These are phyloP conservation scores for Suillus ampliporus DNA, from an alignment of 768 basidiomycete genomes.

Conservation along the genomic window DNA sequence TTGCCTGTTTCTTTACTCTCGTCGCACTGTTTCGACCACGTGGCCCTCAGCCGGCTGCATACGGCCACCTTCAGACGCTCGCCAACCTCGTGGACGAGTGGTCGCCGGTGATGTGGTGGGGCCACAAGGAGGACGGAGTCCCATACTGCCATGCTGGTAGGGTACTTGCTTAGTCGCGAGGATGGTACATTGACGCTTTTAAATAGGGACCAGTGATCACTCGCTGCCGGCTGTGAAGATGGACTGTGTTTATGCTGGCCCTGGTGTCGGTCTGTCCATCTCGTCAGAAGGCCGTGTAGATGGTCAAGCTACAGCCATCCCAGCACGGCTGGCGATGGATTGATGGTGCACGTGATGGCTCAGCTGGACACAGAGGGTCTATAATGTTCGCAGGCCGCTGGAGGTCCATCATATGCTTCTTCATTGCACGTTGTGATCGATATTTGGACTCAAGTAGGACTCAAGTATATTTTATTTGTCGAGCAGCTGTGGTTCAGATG, in stretches of 20 bases:
- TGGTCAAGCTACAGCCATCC: too few species aligned
- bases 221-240: slow-evolving; percentile 27
- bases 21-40: slow-evolving; percentile 17
- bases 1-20: slow-evolving; percentile 24
- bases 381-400: too few species aligned
- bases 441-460: too few species aligned
- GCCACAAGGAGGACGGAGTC: slow-evolving; percentile 23
- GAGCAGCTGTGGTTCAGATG: too few species aligned
- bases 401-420: too few species aligned
- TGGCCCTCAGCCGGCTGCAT: slow-evolving; percentile 37
- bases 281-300: too few species aligned
- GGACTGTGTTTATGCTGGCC: slow-evolving; percentile 24
- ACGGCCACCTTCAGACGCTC: slow-evolving; percentile 40
- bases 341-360: too few species aligned
- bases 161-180: background rate
- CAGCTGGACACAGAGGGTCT: too few species aligned
- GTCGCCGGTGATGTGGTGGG: slow-evolving; percentile 40
- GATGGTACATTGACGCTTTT: background rate
- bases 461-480: too few species aligned
- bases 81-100: slow-evolving; percentile 43
- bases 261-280: background rate
- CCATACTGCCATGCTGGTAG: slow-evolving; percentile 26
- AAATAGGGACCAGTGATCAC: slow-evolving; percentile 29
- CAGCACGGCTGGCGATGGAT: too few species aligned
- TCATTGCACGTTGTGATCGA: too few species aligned